Evolutionary conservation across 306 rosid species (phyloP).

Genomic region (Biancaea sappan): DNA sequence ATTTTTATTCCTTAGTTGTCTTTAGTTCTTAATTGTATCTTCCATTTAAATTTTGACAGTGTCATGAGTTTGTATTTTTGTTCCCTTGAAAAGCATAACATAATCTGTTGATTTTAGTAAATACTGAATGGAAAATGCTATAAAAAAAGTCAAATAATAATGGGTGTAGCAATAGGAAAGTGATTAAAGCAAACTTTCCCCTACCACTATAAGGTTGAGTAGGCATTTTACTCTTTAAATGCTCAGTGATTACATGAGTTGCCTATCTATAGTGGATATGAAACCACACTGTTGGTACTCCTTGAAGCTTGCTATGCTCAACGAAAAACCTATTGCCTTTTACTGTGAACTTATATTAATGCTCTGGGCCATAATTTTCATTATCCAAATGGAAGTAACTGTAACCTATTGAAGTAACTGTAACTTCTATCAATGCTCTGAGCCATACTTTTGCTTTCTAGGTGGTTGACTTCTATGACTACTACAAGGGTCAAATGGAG

Average conservation of each 20-base stretch:
- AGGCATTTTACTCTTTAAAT: too few relatives aligned
- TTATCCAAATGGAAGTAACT: conserved; percentile 25
- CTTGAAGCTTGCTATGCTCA: conserved; percentile 21
- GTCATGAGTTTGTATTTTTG: not conserved
- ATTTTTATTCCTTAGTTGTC: not conserved
- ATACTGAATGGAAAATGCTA: not conserved
- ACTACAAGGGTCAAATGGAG: conserved; percentile 99
- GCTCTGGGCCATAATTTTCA: conserved; percentile 17
- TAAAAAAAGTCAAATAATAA: conserved; percentile 6
- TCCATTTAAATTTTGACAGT: not conserved
- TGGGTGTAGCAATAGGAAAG: not conserved
- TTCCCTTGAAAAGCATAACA: not conserved
- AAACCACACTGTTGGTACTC: conserved; percentile 14
- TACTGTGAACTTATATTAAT: conserved; percentile 22
- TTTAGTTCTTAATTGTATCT: not conserved
- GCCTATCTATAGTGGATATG: not conserved
- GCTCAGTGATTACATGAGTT: not conserved
- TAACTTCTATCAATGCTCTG: too few relatives aligned
- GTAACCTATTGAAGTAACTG: conserved; percentile 16
- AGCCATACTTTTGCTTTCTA: conserved; percentile 41
- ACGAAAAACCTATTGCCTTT: conserved; percentile 13
- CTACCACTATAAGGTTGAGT: not conserved
- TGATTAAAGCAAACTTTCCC: conserved; percentile 13
- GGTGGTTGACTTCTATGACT: conserved; percentile 93
- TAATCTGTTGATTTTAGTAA: conserved; percentile 31